Conservation (phyloP, 2,329 filamentous ascomycete genomes). For the Calonectria leucothoes region DNA sequence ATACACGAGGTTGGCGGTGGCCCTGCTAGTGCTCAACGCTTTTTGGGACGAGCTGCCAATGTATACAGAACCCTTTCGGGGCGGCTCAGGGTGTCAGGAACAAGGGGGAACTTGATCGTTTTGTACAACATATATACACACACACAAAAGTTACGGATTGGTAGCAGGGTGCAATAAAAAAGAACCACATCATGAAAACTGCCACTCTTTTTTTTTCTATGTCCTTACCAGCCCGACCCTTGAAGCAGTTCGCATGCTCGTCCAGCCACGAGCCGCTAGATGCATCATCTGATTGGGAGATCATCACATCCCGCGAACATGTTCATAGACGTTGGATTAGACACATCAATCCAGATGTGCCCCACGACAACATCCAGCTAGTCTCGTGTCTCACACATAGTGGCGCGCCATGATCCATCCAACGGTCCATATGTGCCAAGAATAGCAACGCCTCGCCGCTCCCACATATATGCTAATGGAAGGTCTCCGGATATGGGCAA, state of each 20-base stretch:
- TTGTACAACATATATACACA: constrained; percentile 25
- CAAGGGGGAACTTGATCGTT: constrained; percentile 24
- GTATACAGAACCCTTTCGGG: neutral
- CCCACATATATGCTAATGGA: neutral
- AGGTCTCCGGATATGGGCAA: too few species aligned
- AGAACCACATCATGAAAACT: constrained; percentile 28
- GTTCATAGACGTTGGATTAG: constrained; percentile 7
- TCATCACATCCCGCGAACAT: neutral
- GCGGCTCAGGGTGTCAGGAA: constrained; percentile 22
- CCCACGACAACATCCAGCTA: neutral
- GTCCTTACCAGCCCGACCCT: neutral
- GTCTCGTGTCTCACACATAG: neutral
- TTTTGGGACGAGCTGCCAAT: neutral
- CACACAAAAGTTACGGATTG: neutral
- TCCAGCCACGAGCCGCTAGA: neutral
- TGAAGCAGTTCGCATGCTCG: neutral
- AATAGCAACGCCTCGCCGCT: neutral
- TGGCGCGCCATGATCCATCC: neutral
- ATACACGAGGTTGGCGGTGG: constrained; percentile 6
- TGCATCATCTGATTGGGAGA: constrained; percentile 2
- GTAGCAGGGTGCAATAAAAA: constrained; percentile 33
- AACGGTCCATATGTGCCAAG: neutral
- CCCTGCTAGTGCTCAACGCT: constrained; percentile 13
- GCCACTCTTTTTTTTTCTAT: constrained; percentile 11
- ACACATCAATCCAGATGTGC: neutral